Base-by-base conservation (phyloP, 805 yeast genomes). In the Candida wancherniae region DNA sequence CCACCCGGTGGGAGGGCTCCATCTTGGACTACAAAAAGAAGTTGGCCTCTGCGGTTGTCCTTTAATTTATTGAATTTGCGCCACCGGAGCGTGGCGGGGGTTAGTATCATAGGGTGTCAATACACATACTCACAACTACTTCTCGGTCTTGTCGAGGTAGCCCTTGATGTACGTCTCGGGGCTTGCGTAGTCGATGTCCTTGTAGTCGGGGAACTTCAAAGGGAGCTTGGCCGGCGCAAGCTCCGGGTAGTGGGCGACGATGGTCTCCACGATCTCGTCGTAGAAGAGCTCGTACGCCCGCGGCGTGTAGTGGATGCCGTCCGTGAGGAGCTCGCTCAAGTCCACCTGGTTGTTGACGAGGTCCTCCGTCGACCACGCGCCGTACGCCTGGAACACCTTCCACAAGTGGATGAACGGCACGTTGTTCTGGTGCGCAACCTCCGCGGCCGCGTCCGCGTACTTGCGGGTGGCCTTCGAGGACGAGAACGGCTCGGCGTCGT, bases 1-100 rank as follows among this genome's bases (percentile, higher is more conserved):
- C 96, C 40, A 87, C 96, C 37, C 77, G 86, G 75, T 92, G 98
- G 98, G 84, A 92, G 44, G 94, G 95, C 51, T 55, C 81, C 26
- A 92, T 92, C 57, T 71, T 85, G 62, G 80, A 81, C 48, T 92
- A 92, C 75, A 92, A 92, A 80, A 83, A 81, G 73, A 82, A 82
- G 66, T 76, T 92, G 73, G 97, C 98, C 33, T 77, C 79, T 68
- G 80, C 83, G 47, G 87, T 90, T 66, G 88, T 84, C 45, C 73
- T 84, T 46, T 65, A 53, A 48, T n/a, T n/a, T n/a, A n/a, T n/a
- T n/a, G n/a, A n/a, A n/a, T n/a, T n/a, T n/a, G n/a, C n/a, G n/a
- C n/a, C n/a, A n/a, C n/a, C n/a, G n/a, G n/a, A n/a, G n/a, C n/a
- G n/a, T n/a, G n/a, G n/a, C n/a, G n/a, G n/a, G n/a, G n/a, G n/a